Conservation (phyloP, 768 basidiomycete genomes). For the Lyophyllum atratum region DNA sequence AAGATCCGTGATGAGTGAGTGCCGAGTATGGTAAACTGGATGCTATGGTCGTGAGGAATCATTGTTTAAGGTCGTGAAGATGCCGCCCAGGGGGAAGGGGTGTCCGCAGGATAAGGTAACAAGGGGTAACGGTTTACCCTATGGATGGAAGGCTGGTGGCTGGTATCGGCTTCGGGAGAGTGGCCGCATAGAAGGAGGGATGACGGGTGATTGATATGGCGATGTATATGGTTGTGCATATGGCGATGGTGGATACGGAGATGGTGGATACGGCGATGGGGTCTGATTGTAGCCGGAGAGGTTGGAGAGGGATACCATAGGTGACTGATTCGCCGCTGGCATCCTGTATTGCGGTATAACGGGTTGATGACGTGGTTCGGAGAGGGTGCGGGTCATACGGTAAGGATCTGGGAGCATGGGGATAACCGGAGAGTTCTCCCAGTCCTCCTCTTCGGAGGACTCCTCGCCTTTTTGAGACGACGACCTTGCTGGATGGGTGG, state of each 20-base stretch:
- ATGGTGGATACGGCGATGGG: not conserved
- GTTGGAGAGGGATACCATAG: constrained; percentile 11
- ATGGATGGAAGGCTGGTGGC: constrained; percentile 4
- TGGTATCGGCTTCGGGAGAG: constrained; percentile 8
- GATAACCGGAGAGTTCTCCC: constrained; percentile 34
- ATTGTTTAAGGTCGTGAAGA: not conserved
- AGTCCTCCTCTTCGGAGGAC: constrained; percentile 26
- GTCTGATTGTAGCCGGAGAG: constrained; percentile 8
- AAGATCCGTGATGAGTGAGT: not conserved
- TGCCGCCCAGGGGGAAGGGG: not conserved
- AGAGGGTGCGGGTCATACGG: constrained; percentile 8
- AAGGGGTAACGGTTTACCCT: not conserved
- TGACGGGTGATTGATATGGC: constrained; percentile 15
- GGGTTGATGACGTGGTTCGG: constrained; percentile 10
- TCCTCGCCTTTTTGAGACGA: constrained; percentile 25
- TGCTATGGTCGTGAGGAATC: not conserved
- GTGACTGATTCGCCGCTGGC: not conserved
- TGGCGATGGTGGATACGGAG: constrained; percentile 13
- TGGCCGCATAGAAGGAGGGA: constrained; percentile 9
- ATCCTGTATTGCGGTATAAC: constrained; percentile 5
- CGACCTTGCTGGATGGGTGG: constrained; percentile 7
- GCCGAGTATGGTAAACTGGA: not conserved
- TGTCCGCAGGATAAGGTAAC: not conserved
- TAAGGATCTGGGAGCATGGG: constrained; percentile 27
- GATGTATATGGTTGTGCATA: constrained; percentile 15